Evolutionary conservation across 148 eudicot genomes (phyloP).

Genomic region (Rhododendron vialii): DNA sequence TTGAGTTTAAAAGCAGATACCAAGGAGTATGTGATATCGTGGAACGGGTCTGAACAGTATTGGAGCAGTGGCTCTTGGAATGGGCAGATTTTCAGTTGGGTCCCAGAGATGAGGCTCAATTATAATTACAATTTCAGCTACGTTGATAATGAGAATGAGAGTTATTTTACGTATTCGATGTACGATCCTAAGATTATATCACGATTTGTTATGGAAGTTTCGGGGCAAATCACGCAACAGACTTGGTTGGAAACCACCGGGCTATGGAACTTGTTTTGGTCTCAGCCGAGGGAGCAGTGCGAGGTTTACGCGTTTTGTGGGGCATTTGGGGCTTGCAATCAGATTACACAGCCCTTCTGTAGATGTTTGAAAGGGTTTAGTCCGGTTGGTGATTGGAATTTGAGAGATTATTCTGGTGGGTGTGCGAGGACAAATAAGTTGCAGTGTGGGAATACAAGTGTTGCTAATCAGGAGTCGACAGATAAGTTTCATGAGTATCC

Average conservation of each 20-base stretch:
- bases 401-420: conserved; percentile 47
- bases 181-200: conserved; percentile 24
- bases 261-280: conserved; percentile 49
- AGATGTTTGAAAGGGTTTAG: conserved; percentile 36
- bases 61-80: conserved; percentile 42
- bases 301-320: conserved; percentile 55
- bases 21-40: conserved; percentile 25
- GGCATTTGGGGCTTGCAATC: conserved; percentile 39
- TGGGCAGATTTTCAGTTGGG: conserved; percentile 33
- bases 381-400: conserved; percentile 29
- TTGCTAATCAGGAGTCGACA: conserved; percentile 4
- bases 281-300: conserved; percentile 50
- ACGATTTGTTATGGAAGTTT: conserved; percentile 44
- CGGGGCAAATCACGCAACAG: conserved; percentile 37
- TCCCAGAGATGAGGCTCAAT: conserved; percentile 48
- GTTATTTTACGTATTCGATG: conserved; percentile 39
- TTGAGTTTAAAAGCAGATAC: conserved; percentile 24
- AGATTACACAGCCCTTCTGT: conserved; percentile 36
- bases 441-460: conserved; percentile 24
- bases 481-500: conserved; percentile 24
- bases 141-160: conserved; percentile 42
- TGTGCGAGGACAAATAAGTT: conserved; percentile 29
- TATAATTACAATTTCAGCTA: conserved; percentile 43
- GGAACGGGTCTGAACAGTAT: conserved; percentile 27
- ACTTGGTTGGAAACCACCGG: conserved; percentile 35